A percentile compares a stretch with the other conserved stretches of the same genome.
These are phyloP conservation scores for Amborella trichopoda DNA, from an alignment of 164 flowering plant species.

Conservation along the genomic window DNA sequence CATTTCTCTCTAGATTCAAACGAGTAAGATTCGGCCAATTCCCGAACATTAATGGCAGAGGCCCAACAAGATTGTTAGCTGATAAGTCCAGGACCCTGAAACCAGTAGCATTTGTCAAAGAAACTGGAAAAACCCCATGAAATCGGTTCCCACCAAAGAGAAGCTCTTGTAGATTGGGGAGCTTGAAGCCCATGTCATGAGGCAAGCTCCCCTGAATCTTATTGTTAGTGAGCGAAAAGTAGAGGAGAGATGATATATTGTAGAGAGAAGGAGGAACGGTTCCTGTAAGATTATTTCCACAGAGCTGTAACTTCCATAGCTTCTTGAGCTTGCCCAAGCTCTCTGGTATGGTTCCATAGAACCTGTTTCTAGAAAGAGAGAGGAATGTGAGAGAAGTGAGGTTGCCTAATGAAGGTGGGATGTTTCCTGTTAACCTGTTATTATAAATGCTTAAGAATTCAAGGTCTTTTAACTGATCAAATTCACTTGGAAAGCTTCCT, in stretches of 20 bases:
- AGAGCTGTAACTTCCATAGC: neutral
- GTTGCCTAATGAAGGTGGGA: conserved; percentile 29
- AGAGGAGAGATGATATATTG: conserved; percentile 16
- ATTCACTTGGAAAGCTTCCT: conserved; percentile 14
- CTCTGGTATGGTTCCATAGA: conserved; percentile 18
- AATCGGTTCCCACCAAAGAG: neutral
- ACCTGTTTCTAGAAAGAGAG: conserved; percentile 4
- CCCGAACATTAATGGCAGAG: conserved; percentile 1
- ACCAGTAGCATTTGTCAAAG: conserved; percentile 2
- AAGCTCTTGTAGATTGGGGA: conserved; percentile 12
- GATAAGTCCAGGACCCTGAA: neutral
- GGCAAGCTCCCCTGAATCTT: conserved; percentile 16
- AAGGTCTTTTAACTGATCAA: conserved; percentile 19
- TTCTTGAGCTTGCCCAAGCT: conserved; percentile 9
- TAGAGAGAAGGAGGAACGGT: conserved; percentile 18
- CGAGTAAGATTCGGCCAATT: neutral
- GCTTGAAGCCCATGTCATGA: conserved; percentile 9
- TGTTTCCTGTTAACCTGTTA: conserved; percentile 22
- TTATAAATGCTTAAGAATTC: neutral
- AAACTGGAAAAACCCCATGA: conserved; percentile 1
- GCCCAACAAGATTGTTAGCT: conserved; percentile 3
- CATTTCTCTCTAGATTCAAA: neutral
- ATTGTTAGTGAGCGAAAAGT: conserved; percentile 7
- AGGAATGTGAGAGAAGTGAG: conserved; percentile 17
- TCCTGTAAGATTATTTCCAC: conserved; percentile 11